A percentile compares a stretch with the other conserved stretches of the same genome.
phyloP scores from a whole-genome alignment of 106 monocot genomes.

The Acorus calamus region DNA sequence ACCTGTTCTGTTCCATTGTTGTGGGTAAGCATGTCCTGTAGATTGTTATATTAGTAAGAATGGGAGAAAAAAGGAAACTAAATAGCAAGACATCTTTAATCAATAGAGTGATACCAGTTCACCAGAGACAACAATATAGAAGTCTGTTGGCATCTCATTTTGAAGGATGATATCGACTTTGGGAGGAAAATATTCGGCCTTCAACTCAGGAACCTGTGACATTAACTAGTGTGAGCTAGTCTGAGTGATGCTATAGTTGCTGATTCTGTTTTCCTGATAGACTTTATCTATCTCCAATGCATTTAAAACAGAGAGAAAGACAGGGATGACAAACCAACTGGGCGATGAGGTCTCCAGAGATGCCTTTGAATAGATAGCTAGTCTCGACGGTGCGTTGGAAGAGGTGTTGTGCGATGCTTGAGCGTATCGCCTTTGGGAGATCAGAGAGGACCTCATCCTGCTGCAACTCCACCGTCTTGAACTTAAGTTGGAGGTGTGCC shows the following conservation, averaged over 20 bases:
- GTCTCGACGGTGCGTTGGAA: conserved; percentile 26
- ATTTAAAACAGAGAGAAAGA: too few species aligned
- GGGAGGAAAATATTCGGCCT: conserved; percentile 55
- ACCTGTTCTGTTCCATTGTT: conserved; percentile 55
- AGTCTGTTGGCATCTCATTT: conserved; percentile 50
- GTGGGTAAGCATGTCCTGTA: conserved; percentile 41
- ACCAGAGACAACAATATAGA: conserved; percentile 53
- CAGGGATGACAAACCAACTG: conserved; percentile 30
- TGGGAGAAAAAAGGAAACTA: too few species aligned
- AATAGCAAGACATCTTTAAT: too few species aligned
- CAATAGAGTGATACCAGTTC: conserved; percentile 24
- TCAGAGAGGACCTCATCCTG: conserved; percentile 38
- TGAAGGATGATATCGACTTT: conserved; percentile 48
- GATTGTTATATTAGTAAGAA: not conserved
- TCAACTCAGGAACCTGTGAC: conserved; percentile 42
- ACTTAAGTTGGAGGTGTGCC: conserved; percentile 47
- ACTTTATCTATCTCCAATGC: too few species aligned
- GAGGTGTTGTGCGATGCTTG: conserved; percentile 54
- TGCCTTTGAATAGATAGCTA: conserved; percentile 49
- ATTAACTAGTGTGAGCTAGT: not conserved
- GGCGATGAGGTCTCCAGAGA: conserved; percentile 33
- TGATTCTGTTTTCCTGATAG: too few species aligned
- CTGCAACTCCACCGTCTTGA: conserved; percentile 45
- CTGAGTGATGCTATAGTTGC: too few species aligned
- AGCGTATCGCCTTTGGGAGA: conserved; percentile 60